These are phyloP conservation scores for Naganishia sp. DNA, from an alignment of 1,284 basidiomycete genomes.

Conservation along the genomic window DNA sequence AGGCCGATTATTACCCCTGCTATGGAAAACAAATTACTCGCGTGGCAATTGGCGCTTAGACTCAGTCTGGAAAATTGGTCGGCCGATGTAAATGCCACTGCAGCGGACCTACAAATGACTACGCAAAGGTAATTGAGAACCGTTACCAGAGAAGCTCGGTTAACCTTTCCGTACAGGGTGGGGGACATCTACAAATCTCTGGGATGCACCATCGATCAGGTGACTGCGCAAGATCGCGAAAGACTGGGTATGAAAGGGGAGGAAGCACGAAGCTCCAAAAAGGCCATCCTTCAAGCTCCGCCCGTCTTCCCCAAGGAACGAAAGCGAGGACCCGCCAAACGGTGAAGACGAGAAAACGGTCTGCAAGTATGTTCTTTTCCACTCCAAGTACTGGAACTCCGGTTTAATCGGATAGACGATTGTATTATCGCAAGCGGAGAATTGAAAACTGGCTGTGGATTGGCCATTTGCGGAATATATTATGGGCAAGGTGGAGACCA, in stretches of 20 bases:
- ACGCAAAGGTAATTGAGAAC: conserved; percentile 61
- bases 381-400: too few species aligned
- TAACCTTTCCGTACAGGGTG: conserved; percentile 39
- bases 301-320: conserved; percentile 71
- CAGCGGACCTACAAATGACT: conserved; percentile 69
- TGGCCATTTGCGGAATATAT: too few species aligned
- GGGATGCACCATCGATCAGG: conserved; percentile 68
- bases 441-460: too few species aligned
- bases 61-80: conserved; percentile 74
- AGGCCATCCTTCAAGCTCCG: conserved; percentile 71
- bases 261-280: conserved; percentile 63
- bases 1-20: conserved; percentile 70
- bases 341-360: conserved; percentile 31
- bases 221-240: conserved; percentile 66
- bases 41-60: conserved; percentile 76
- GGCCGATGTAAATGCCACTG: conserved; percentile 66
- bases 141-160: background rate
- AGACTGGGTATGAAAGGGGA: conserved; percentile 62
- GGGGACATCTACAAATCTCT: conserved; percentile 55
- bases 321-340: conserved; percentile 50
- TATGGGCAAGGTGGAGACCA: too few species aligned
- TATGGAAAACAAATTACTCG: conserved; percentile 68
- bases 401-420: too few species aligned
- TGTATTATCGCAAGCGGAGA: too few species aligned
- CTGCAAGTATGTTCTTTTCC: background rate